Evolutionary conservation across 1,284 basidiomycete species (phyloP), one percentile per base, ranked within the genome.

Genomic region (Ganoderma leucocontextum): DNA sequence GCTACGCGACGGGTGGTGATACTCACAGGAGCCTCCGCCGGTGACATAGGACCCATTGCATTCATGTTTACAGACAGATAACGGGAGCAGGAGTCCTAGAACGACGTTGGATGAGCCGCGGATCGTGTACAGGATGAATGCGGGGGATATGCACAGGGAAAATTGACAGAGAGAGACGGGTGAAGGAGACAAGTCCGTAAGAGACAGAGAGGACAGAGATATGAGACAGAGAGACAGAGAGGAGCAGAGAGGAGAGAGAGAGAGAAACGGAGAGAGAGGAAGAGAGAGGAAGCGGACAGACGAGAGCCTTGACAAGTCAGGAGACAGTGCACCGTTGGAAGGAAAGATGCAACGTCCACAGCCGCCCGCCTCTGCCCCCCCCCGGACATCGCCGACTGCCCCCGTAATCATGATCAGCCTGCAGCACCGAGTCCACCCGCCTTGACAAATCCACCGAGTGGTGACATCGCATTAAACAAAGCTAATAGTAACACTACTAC

Each of bases 1-100:
- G 35, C n/a, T 55, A 60, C 63, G 59, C 49, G 38, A 29, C 19
- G 62, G 59, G 38, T 53, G 22, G 53, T 55, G 63, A 63, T 66
- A 85, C 89, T 77, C 80, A 94, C 92, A 79, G 91, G 90, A 78
- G 91, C 91, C 82, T 93, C 92, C 75, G 91, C 90, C 65, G 86
- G 76, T 77, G 85, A 82, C 85, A 93, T 89, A 62, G 75, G 70
- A 81, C 85, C 85, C 83, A 93, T 90, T 80, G 85, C 83, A 84
- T 92, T 93, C 92, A 94, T 94, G 89, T 87, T 86, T 87, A 74
- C 73, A 80, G 85, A 85, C 83, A 86, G 76, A 80, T 75, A 76
- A 77, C 70, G 77, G 77, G 77, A 74, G 74, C 72, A 75, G 76
- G 74, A 79, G 74, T 76, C 74, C 76, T 79, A 67, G 63, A 69